Evolutionary conservation across 2,329 filamentous ascomycete genomes (phyloP), one percentile per base, ranked within the genome.

Genomic region (Neofusicoccum parvum): DNA sequence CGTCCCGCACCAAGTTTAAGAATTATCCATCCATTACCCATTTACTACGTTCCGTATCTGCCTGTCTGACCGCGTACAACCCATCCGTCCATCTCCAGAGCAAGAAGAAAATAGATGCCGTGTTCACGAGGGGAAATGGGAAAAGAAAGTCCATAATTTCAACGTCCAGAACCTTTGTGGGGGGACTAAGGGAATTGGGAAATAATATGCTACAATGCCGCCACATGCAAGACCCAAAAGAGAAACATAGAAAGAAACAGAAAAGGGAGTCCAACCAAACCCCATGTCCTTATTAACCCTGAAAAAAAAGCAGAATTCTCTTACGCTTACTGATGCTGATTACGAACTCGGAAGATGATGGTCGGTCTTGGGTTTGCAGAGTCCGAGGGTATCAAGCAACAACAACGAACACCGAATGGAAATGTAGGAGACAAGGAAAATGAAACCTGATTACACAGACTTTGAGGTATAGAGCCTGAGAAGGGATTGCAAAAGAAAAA

Each of bases 361-460:
- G n/a, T 48, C 32, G 56, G 39, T 32, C 20, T 59, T 34, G 27
- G 39, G 23, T 10, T 60, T 60, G 23, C 14, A 36, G 10, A 60
- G 32, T 60, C 56, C 56, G 56, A 60, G 56, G 56, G 56, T 60
- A 60, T 60, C 56, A 60, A 60, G 56, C 56, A 60, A 43, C 51
- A 59, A 45, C 15, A 60, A 48, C 41, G 15, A 60, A 45, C 27
- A 60, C 56, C 23, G 56, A 37, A 48, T 11, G 12, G 23, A 48
- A 48, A 27, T 17, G 27, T 32, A 36, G 39, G 39, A 59, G 39
- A 59, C 17, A 60, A 23, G 23, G 43, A 39, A 53, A 37, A 37
- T 2, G 37, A 46, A 3, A 32, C 27, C 39, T 60, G 41, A 60
- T 60, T 60, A 60, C 56, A 48, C 39, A 48, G 56, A 60, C 56